Evolutionary conservation across 2,329 filamentous ascomycete species (phyloP).

Genomic region (Metarhizium brunneum): DNA sequence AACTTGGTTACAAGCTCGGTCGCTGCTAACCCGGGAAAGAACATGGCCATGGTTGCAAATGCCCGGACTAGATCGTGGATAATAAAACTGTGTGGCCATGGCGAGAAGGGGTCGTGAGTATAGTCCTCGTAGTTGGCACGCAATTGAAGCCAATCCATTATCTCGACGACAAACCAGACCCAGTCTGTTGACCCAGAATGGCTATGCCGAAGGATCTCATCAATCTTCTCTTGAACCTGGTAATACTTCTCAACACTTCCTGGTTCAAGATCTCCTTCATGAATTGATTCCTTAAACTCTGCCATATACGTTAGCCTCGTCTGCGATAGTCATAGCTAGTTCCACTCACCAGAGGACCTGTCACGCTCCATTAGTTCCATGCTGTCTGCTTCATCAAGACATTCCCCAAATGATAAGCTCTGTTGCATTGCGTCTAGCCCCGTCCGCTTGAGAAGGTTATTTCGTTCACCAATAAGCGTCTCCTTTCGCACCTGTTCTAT

Average conservation of each 20-base stretch:
- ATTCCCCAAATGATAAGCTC: slow-evolving; percentile 1
- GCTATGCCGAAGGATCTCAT: slow-evolving; percentile 7
- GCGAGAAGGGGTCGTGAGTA: slow-evolving; percentile 6
- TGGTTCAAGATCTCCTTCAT: slow-evolving; percentile 17
- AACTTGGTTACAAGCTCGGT: slow-evolving; percentile 11
- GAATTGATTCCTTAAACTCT: slow-evolving; percentile 18
- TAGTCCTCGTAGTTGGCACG: slow-evolving; percentile 12
- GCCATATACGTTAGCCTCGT: not conserved
- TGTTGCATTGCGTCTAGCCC: not conserved
- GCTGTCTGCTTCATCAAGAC: slow-evolving; percentile 6
- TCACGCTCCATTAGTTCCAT: slow-evolving; percentile 18
- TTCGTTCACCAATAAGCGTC: not conserved
- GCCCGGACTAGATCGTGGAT: slow-evolving; percentile 15
- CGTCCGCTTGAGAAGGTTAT: slow-evolving; percentile 1
- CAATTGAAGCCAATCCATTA: slow-evolving; percentile 15
- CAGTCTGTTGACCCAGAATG: slow-evolving; percentile 12
- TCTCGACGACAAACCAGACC: slow-evolving; percentile 14
- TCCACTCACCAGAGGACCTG: slow-evolving; percentile 11
- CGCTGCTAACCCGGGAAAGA: slow-evolving; percentile 12
- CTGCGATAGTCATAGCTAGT: not conserved
- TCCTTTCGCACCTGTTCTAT: slow-evolving; percentile 8
- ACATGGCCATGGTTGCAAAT: slow-evolving; percentile 16
- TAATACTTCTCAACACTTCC: slow-evolving; percentile 11
- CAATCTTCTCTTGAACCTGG: slow-evolving; percentile 11
- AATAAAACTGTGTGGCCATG: slow-evolving; percentile 18